Evolutionary conservation across 2,329 filamentous ascomycete species (phyloP).

Genomic region (Phialocephala sp.): DNA sequence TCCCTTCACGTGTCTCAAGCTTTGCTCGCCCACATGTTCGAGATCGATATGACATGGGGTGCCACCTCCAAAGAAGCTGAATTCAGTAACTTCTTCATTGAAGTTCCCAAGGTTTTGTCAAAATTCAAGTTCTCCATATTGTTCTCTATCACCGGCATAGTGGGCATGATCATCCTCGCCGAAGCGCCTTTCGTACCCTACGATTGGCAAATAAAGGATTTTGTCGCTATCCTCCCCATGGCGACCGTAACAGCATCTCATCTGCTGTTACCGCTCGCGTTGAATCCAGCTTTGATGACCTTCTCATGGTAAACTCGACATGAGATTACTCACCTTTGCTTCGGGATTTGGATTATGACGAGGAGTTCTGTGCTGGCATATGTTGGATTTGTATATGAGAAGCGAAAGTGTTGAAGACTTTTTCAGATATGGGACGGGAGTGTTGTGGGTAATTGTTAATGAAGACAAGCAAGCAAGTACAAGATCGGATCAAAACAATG

Average conservation of each 20-base stretch:
- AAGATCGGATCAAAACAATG: background rate
- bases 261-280: constrained; percentile 71
- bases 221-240: constrained; percentile 79
- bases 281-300: constrained; percentile 82
- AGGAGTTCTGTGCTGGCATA: constrained; percentile 7
- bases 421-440: constrained; percentile 4
- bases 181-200: constrained; percentile 67
- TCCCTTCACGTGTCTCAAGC: constrained; percentile 83
- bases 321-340: background rate
- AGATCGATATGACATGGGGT: constrained; percentile 86
- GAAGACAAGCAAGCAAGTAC: background rate
- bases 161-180: constrained; percentile 63
- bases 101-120: constrained; percentile 78
- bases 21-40: constrained; percentile 81
- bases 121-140: constrained; percentile 64
- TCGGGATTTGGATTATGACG: constrained; percentile 4
- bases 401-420: background rate
- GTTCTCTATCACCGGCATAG: constrained; percentile 57
- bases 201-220: constrained; percentile 70
- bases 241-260: constrained; percentile 72
- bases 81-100: constrained; percentile 83
- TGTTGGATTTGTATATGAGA: constrained; percentile 2
- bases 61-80: constrained; percentile 84
- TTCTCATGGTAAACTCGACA: constrained; percentile 69
- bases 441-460: constrained; percentile 3